Base-by-base conservation (phyloP, 441 rosid genomes). In the Bruguiera hainesii region DNA sequence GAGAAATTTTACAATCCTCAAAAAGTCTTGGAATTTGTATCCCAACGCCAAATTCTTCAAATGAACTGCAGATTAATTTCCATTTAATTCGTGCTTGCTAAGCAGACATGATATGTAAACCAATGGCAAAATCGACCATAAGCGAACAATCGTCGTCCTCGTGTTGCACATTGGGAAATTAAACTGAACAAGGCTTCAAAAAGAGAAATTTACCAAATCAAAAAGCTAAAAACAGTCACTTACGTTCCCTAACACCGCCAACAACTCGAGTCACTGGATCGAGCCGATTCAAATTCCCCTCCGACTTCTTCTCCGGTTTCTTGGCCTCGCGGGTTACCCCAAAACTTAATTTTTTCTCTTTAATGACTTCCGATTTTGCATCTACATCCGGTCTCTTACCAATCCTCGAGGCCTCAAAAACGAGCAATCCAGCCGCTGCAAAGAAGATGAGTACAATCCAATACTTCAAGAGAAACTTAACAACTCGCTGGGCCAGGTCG, bases 391-490 rank as follows among this genome's bases (percentile, higher is more conserved):
- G 75, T 46, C 73, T 80, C 25, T 58, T 73, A 16, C 87, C 86
- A 65, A 95, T 84, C 66, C 90, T 84, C 1, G 87, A 81, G 51
- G 89, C 90, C 83, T 92, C 95, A 30, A 84, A 90, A 33, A 87
- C 37, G 15, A 95, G 87, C 70, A 95, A 74, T 4, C 76, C 87
- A 49, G 80, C 81, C 0, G 90, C 93, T 0, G 83, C 84, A 28
- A 87, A 75, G 63, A 90, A 76, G 65, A 95, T 69, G 50, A 90
- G 62, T 58, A 86, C 18, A 58, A 73, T 75, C 99, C 99, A 92
- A 77, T 85, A 85, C 64, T 68, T 87, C 5, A 86, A 65, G 64
- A 92, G 63, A 62, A 82, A 76, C 75, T 90, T 80, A 18, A 84
- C 16, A 58, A 81, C 28, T 65, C 83, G 77, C 37, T 76, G 86